These are phyloP conservation scores for Lolium rigidum DNA, from an alignment of 176 grass and related monocot species.

Conservation along the genomic window DNA sequence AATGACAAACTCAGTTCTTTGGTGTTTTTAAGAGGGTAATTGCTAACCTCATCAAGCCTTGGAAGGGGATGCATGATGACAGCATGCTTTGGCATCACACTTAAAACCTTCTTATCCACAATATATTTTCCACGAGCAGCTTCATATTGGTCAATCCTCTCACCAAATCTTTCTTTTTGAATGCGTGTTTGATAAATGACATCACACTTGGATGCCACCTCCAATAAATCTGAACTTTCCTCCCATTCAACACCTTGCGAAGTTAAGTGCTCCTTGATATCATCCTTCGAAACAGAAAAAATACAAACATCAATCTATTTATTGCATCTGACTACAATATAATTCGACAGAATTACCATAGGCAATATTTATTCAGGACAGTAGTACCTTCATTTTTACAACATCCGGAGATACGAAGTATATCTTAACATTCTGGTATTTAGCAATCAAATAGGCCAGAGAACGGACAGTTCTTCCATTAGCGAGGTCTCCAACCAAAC, in stretches of 20 bases:
- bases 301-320: not conserved
- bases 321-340: slow-evolving; percentile 8
- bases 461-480: slow-evolving; percentile 91
- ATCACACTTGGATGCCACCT: slow-evolving; percentile 80
- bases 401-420: slow-evolving; percentile 86
- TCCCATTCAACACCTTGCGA: slow-evolving; percentile 83
- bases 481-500: slow-evolving; percentile 93
- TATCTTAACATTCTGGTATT: slow-evolving; percentile 82
- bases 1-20: not conserved
- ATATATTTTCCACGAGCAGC: slow-evolving; percentile 91
- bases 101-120: slow-evolving; percentile 79
- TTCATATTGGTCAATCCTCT: slow-evolving; percentile 90
- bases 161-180: slow-evolving; percentile 93
- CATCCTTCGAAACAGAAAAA: slow-evolving; percentile 60
- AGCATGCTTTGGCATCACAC: slow-evolving; percentile 81
- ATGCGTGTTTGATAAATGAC: slow-evolving; percentile 96
- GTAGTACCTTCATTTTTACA: slow-evolving; percentile 93
- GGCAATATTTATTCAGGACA: slow-evolving; percentile 10
- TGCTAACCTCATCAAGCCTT: slow-evolving; percentile 82
- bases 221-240: slow-evolving; percentile 89
- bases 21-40: slow-evolving; percentile 25
- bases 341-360: slow-evolving; percentile 1
- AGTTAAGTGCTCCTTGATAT: slow-evolving; percentile 88
- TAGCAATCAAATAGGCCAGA: slow-evolving; percentile 81
- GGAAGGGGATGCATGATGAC: slow-evolving; percentile 98